Percentiles rank a stretch among this genome's conserved stretches.
Conservation (phyloP, 192 early-diverging fungal species). For the Coemansia sp. region DNA sequence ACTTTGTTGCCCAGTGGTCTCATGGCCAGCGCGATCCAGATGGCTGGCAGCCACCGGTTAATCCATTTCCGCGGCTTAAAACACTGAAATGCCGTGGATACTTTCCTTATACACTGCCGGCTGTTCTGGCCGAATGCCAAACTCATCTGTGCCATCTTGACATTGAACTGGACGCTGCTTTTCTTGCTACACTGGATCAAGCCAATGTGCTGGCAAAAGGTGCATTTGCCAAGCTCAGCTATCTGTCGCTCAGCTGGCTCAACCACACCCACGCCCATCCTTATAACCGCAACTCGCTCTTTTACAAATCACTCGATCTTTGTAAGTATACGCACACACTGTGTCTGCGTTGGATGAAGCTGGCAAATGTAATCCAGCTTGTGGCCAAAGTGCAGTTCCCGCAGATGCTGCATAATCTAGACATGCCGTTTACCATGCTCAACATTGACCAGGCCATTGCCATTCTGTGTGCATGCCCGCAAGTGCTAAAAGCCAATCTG, state of each 20-base stretch:
- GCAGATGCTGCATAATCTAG: neutral
- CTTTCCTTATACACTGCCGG: neutral
- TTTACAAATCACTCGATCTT: neutral
- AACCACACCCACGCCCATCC: neutral
- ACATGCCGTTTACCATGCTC: neutral
- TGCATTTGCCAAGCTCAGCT: neutral
- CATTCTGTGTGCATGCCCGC: neutral
- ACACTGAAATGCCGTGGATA: neutral
- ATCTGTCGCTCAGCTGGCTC: neutral
- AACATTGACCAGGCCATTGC: conserved; percentile 1
- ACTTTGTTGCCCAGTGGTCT: neutral
- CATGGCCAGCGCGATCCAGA: neutral
- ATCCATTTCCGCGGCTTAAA: neutral
- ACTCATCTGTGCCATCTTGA: neutral
- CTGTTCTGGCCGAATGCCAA: neutral
- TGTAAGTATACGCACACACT: neutral
- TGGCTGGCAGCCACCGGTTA: neutral
- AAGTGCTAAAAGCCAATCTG: neutral
- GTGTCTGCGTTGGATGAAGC: neutral
- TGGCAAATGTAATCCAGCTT: neutral
- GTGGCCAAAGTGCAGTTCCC: neutral
- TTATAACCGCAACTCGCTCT: neutral
- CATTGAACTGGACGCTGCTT: neutral
- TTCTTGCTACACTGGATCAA: neutral
- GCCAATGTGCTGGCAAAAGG: neutral